A percentile compares a stretch with the other conserved stretches of the same genome.
These are phyloP conservation scores for Quercus gilva DNA, from an alignment of 306 rosid genomes.

Conservation along the genomic window DNA sequence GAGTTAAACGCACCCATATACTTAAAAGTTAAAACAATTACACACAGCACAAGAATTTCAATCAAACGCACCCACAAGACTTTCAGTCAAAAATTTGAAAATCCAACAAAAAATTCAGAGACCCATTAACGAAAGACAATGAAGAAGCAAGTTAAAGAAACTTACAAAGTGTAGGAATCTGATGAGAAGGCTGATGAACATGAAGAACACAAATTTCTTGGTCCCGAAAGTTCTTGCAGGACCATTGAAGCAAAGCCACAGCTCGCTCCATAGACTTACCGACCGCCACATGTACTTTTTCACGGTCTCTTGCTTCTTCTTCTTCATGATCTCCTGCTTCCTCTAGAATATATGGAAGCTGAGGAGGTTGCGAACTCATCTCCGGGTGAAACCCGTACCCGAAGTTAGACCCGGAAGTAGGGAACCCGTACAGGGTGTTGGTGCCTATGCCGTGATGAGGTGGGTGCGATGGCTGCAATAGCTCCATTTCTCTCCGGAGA, in stretches of 20 bases:
- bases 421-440: conserved; percentile 33
- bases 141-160: not conserved
- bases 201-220: conserved; percentile 56
- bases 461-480: conserved; percentile 48
- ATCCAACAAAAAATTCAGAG: not conserved
- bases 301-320: conserved; percentile 23
- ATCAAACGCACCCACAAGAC: not conserved
- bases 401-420: conserved; percentile 31
- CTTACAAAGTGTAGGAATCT: conserved; percentile 76
- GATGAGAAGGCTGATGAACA: conserved; percentile 66
- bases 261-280: conserved; percentile 64
- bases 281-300: conserved; percentile 57
- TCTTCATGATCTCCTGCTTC: conserved; percentile 9
- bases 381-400: conserved; percentile 22
- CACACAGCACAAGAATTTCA: not conserved
- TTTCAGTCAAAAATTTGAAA: not conserved
- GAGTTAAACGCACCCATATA: not conserved
- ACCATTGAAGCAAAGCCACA: conserved; percentile 62
- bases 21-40: not conserved
- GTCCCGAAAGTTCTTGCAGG: conserved; percentile 39
- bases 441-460: conserved; percentile 20
- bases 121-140: not conserved
- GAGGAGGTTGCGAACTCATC: conserved; percentile 33
- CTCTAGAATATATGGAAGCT: conserved; percentile 29
- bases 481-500: conserved; percentile 47